Base-by-base conservation (phyloP, 495 filamentous ascomycete species). In the Aspergillus ostianus region DNA sequence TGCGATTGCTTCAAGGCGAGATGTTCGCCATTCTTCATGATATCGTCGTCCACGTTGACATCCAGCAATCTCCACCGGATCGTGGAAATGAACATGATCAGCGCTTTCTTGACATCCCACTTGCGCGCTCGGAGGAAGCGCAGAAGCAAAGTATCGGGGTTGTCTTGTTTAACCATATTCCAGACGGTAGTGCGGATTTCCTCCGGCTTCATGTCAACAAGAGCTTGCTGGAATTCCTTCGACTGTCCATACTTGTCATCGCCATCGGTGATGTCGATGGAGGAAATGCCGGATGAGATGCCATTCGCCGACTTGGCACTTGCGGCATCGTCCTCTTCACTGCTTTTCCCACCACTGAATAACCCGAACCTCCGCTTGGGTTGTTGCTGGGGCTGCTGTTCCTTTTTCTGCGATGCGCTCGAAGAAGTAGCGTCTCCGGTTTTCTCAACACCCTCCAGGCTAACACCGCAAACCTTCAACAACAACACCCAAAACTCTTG, bases 111-210 rank as follows among this genome's bases (percentile, higher is more conserved):
- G 29, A 96, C 85, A 69, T 98, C 90, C 94, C 94, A 98, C 74
- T 98, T 98, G 41, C 94, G 83, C 9, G 94, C 94, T 46, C 94
- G 84, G 57, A 98, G 77, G 74, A 97, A 98, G 27, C 94, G 86
- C 55, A 98, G 78, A 13, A 97, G 79, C 26, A 98, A 80, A 8
- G 84, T 87, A 71, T 98, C 94, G 2, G 94, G 94, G 71, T 97
- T 83, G 70, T 98, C 95, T 64, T 92, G 89, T 77, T 98, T 98
- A 36, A 93, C 85, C 94, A 98, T 97, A 58, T 79, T 83, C 94
- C 94, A 98, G 73, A 97, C 91, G 3, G 91, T 87, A 2, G 81
- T 78, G 27, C 94, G 84, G 61, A 98, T 83, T 52, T 88, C 82
- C 63, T 93, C 90, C 3, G 93, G 91, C 4, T 85, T 76, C 63